These are phyloP conservation scores for Aspergillus oerlinghausenensis DNA, from an alignment of 2,329 filamentous ascomycete species.

Conservation along the genomic window DNA sequence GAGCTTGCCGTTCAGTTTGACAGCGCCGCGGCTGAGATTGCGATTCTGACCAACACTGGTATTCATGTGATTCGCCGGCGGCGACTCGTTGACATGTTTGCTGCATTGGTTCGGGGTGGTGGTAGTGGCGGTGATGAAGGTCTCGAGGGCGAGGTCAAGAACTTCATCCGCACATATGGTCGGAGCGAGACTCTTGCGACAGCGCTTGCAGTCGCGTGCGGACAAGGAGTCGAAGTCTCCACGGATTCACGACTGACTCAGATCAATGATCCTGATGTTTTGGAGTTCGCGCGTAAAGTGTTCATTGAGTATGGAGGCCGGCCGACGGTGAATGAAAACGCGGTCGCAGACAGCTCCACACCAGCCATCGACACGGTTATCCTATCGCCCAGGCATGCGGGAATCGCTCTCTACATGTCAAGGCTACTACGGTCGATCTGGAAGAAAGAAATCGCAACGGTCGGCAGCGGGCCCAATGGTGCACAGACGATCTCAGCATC, in stretches of 20 bases:
- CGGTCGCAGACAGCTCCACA: slow-evolving; percentile 54
- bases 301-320: slow-evolving; percentile 93
- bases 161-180: slow-evolving; percentile 81
- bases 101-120: slow-evolving; percentile 68
- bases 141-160: slow-evolving; percentile 73
- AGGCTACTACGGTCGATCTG: slow-evolving; percentile 85
- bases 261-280: slow-evolving; percentile 75
- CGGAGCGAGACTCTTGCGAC: slow-evolving; percentile 84
- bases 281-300: slow-evolving; percentile 77
- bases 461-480: slow-evolving; percentile 52
- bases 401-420: slow-evolving; percentile 80
- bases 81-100: slow-evolving; percentile 87
- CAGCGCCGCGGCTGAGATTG: slow-evolving; percentile 72
- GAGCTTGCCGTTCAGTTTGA: slow-evolving; percentile 97
- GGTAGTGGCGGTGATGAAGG: slow-evolving; percentile 64
- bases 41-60: slow-evolving; percentile 84
- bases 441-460: slow-evolving; percentile 69
- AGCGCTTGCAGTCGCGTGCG: slow-evolving; percentile 89
- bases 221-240: slow-evolving; percentile 79
- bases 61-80: slow-evolving; percentile 80
- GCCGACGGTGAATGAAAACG: slow-evolving; percentile 76
- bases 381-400: slow-evolving; percentile 84
- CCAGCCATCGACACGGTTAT: slow-evolving; percentile 75
- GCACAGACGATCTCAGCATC: slow-evolving; percentile 62
- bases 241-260: slow-evolving; percentile 64